phyloP scores from a whole-genome alignment of 2,329 filamentous ascomycete genomes.

The Beauveria bassiana region DNA sequence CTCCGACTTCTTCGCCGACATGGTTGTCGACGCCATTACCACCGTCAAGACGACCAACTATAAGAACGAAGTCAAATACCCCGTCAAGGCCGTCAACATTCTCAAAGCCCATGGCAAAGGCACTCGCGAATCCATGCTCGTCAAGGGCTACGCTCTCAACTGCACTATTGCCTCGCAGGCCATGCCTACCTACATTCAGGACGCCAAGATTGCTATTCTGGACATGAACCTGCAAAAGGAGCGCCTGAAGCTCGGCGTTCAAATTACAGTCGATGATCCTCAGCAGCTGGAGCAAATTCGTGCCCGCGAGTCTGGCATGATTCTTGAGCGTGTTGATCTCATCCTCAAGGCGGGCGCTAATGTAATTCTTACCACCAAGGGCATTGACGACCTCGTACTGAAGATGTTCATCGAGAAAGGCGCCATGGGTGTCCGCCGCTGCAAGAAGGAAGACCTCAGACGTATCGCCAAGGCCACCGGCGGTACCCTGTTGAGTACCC shows the following conservation, averaged over 20 bases:
- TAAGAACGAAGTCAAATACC: conserved; percentile 87
- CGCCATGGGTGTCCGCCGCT: conserved; percentile 90
- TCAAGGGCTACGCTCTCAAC: conserved; percentile 96
- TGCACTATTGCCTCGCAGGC: conserved; percentile 98
- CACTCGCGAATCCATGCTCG: conserved; percentile 74
- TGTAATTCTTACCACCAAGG: conserved; percentile 94
- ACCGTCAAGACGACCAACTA: conserved; percentile 91
- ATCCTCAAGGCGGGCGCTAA: conserved; percentile 97
- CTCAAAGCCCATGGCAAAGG: conserved; percentile 98
- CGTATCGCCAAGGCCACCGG: conserved; percentile 95
- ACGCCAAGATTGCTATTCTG: conserved; percentile 93
- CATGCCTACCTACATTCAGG: conserved; percentile 85
- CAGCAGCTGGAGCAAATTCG: conserved; percentile 97
- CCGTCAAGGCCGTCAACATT: conserved; percentile 97
- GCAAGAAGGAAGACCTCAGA: conserved; percentile 96
- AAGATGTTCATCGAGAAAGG: conserved; percentile 93
- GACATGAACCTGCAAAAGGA: conserved; percentile 99
- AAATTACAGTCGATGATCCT: conserved; percentile 96
- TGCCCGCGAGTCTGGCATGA: conserved; percentile 83
- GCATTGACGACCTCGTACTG: conserved; percentile 90
- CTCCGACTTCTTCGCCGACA: conserved; percentile 93
- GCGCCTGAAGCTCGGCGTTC: conserved; percentile 97
- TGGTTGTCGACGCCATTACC: conserved; percentile 94
- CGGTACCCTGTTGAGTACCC: conserved; percentile 82
- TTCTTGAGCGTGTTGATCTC: conserved; percentile 91